Evolutionary conservation across 1,284 basidiomycete species (phyloP), one percentile per base, ranked within the genome.

Genomic region (Trametes versicolor): DNA sequence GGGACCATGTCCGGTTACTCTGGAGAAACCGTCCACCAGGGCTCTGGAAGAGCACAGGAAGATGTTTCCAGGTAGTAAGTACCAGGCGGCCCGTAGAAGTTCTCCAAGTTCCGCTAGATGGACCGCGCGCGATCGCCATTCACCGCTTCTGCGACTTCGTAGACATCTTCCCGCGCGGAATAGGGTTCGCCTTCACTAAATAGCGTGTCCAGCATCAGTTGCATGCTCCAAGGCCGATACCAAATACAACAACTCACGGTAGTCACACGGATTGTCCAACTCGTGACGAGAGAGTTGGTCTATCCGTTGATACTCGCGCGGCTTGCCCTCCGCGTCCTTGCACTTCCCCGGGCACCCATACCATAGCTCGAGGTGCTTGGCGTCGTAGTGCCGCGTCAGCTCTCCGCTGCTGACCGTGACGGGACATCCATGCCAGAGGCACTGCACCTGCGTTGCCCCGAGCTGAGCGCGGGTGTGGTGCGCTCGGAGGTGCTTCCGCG

Each of bases 371-470:
- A 47, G 45, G n/a, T 47, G 45, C 45, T 21, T 5, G n/a, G 21
- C 45, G 45, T 47, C 45, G 45, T 47, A 47, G 13, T 47, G 45
- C 5, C 45, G 45, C n/a, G 15, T 47, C 45, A 47, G 23, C 45
- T 13, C 45, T 6, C 45, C 45, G 45, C 13, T 47, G n/a, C 13
- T 21, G 45, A 47, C n/a, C 5, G 4, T 47, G 5, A 2, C 4
- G 5, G 4, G 4, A 17, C 39, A 41, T 9, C 39, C 39, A 9
- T 41, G 12, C 39, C 39, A 41, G 39, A 41, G 6, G 39, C 39
- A 41, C 6, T 8, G 4, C 8, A 41, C 39, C 39, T 41, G 4
- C 39, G 39, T 17, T 17, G 8, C 39, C 39, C 17, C 15, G 8
- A 8, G 39, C 39, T 41, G 39, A 4, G 6, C 39, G 12, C 15